These are phyloP conservation scores for Diaporthe sp. DNA, from an alignment of 2,329 filamentous ascomycete species.

Conservation along the genomic window DNA sequence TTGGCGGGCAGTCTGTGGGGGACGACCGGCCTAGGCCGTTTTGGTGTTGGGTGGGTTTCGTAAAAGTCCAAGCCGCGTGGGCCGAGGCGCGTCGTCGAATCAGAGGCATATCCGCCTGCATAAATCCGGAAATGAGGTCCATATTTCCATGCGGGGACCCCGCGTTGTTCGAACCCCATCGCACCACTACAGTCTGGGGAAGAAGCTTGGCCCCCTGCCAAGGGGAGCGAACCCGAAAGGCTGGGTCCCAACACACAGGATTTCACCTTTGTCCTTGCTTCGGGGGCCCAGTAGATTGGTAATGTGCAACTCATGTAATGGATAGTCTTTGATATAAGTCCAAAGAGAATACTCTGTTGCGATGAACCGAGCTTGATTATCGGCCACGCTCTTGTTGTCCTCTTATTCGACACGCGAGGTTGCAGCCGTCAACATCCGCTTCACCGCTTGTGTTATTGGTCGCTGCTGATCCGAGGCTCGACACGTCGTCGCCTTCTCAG, in stretches of 20 bases:
- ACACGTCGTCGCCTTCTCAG: not conserved
- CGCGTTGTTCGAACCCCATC: slow-evolving; percentile 5
- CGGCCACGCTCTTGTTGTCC: not conserved
- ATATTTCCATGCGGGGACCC: slow-evolving; percentile 23
- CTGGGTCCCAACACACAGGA: slow-evolving; percentile 14
- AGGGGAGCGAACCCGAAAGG: slow-evolving; percentile 1
- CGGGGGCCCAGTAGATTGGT: slow-evolving; percentile 1
- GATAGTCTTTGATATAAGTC: slow-evolving; percentile 27
- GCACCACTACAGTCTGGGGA: slow-evolving; percentile 26
- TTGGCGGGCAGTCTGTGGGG: slow-evolving; percentile 17
- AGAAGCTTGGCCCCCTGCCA: slow-evolving; percentile 30
- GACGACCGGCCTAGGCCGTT: not conserved
- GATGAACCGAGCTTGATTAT: not conserved
- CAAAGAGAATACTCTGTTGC: slow-evolving; percentile 9
- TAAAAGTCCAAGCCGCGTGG: slow-evolving; percentile 20
- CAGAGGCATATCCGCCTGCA: slow-evolving; percentile 18
- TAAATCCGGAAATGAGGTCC: slow-evolving; percentile 23
- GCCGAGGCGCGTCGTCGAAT: slow-evolving; percentile 14
- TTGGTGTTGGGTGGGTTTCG: slow-evolving; percentile 14
- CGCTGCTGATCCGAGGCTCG: not conserved
- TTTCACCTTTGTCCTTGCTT: not conserved
- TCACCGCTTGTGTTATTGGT: not conserved
- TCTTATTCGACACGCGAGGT: not conserved
- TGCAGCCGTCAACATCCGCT: not conserved
- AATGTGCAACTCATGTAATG: not conserved